Conservation (phyloP, 2,329 filamentous ascomycete genomes). For the Sporothrix variecibatus region DNA sequence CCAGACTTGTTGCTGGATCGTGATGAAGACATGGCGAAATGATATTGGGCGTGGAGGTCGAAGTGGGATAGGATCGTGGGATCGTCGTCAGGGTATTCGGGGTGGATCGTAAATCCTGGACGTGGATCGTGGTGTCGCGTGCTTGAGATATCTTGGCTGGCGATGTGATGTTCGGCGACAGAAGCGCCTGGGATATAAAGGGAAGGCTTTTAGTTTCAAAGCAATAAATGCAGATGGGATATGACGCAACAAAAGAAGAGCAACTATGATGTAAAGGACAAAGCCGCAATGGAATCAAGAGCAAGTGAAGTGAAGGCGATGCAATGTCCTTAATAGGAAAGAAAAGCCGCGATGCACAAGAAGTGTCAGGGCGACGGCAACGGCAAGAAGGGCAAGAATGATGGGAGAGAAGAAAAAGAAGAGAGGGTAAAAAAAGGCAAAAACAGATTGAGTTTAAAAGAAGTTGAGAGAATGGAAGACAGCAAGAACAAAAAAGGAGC, state of each 20-base stretch:
- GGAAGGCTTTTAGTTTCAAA: background rate
- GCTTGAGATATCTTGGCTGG: background rate
- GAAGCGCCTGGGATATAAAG: background rate
- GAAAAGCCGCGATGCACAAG: background rate
- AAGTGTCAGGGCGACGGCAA: no score
- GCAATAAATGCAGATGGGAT: background rate
- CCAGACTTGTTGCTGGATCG: background rate
- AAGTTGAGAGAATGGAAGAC: background rate
- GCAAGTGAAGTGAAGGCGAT: background rate
- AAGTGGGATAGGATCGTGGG: background rate
- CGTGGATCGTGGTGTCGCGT: background rate
- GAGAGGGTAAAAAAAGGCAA: background rate
- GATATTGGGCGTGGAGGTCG: background rate
- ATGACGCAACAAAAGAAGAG: background rate
- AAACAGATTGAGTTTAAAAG: background rate
- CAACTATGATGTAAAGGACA: background rate
- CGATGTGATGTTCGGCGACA: background rate
- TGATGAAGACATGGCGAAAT: background rate
- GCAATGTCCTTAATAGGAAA: background rate
- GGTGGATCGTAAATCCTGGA: background rate
- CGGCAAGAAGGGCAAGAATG: background rate
- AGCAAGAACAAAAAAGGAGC: slow-evolving; percentile 3
- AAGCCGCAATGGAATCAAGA: background rate
- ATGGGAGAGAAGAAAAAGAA: background rate
- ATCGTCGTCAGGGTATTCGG: background rate